Base-by-base conservation (phyloP, 2,329 filamentous ascomycete genomes). In the Colletotrichum abscissum region DNA sequence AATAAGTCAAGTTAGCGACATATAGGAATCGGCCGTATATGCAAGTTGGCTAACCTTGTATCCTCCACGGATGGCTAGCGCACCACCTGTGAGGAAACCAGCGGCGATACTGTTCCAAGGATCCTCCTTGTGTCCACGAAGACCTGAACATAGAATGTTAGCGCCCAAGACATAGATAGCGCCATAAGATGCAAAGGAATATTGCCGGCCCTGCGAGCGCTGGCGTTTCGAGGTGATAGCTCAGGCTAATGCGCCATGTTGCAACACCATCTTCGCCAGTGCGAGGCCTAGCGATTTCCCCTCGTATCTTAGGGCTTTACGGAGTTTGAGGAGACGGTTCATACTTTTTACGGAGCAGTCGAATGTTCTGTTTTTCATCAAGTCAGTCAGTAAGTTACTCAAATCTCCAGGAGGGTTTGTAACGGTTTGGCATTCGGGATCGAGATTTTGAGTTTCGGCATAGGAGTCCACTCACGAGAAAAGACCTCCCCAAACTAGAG, bases 291-390 rank as follows among this genome's bases (percentile, higher is more conserved):
- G 42, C 42, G 3, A n/a, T n/a, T 19, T 49, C 9, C 42, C 12
- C 19, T n/a, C 19, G 8, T 22, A 49, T 22, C 42, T 22, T n/a
- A 4, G 1, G 19, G 19, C 42, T 11, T 11, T 22, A 49, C 42
- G 42, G 19, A 9, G 19, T 9, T n/a, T 19, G 42, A 22, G 19
- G 19, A 49, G 19, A 9, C 8, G 42, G 42, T 49, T 22, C 42
- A 96, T 87, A 71, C 96, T 96, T 89, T 98, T 99, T 75, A 98
- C 94, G 26, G 95, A 94, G 87, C 97, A 99, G 86, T 99, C 97
- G 81, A 96, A 98, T 75, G 95, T 54, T 16, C 42, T 49, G 8
- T 49, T 49, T 49, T n/a, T 22, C 19, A 49, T 49, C 8, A 9
- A 9, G 7, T 9, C 42, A 49, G 42, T 49, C 42, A 49, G 42